Percentiles rank a stretch among this genome's conserved stretches.
Evolutionary conservation across 768 basidiomycete genomes (phyloP).

Genomic region (Serendipita sp.): DNA sequence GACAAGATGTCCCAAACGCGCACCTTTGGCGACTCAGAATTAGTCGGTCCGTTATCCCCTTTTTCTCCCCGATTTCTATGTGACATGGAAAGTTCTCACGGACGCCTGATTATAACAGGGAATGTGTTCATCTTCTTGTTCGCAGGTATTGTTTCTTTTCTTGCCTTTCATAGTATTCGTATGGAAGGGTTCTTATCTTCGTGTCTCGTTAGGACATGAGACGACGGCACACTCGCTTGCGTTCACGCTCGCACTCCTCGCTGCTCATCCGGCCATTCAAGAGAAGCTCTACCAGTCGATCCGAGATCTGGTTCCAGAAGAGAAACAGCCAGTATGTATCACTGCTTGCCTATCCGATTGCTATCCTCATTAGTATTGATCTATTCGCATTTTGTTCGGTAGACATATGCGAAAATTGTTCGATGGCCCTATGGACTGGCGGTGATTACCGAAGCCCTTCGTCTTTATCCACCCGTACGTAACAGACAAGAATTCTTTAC

Average conservation of each 20-base stretch:
- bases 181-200: no score
- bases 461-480: neutral
- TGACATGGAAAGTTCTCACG: no score
- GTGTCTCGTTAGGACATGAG: slow-evolving; percentile 22
- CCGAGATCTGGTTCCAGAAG: slow-evolving; percentile 20
- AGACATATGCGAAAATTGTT: neutral
- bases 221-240: slow-evolving; percentile 30
- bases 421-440: neutral
- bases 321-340: slow-evolving; percentile 22
- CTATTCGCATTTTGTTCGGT: neutral
- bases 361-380: neutral
- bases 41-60: no score
- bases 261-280: slow-evolving; percentile 35
- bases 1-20: no score
- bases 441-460: neutral
- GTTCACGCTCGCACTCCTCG: slow-evolving; percentile 38
- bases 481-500: neutral
- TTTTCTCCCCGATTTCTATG: no score
- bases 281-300: slow-evolving; percentile 25
- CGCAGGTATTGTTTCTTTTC: no score
- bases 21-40: no score
- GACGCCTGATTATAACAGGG: no score
- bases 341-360: neutral
- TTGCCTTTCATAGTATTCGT: no score
- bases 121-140: no score